Base-by-base conservation (phyloP, 257 asterid species). In the Osmanthus fragrans region DNA sequence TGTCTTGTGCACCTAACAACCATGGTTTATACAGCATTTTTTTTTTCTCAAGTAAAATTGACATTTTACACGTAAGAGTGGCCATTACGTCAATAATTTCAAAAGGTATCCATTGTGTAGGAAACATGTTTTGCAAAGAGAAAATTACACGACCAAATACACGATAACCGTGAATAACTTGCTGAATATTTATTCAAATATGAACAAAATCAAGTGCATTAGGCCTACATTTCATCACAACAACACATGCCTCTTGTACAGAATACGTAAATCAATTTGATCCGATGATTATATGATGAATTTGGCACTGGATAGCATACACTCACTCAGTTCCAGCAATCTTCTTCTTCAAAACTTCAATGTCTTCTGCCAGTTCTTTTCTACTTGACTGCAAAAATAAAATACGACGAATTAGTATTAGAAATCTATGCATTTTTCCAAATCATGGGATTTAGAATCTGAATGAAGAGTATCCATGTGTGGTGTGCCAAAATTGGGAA, bases 281-380 rank as follows among this genome's bases (percentile, higher is more conserved):
- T 73, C 82, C 82, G 16, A 60, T 7, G 51, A 42, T 42, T 13
- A 19, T 32, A 67, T 76, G 69, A 83, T 56, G 33, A 67, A 70
- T n/a, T 19, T 37, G 34, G 67, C 51, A 21, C 25, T 34, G 70
- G 72, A 45, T 65, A 51, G 37, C 54, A n/a, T 69, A 74, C 77
- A 51, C 78, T 82, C 80, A 95, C 75, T 92, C 97, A 30, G 90
- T 81, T 83, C 97, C 99, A 27, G 96, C 89, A 79, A 93, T 86
- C 92, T 90, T 93, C 92, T 90, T 93, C 93, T 96, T 96, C 76
- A 93, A 30, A 15, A 85, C 79, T 87, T 96, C 99, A 37, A 93
- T 86, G 71, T 96, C 99, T 58, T 89, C 42, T 27, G 89, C 92
- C 87, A 96, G 77, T 77, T 96, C 98, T 84, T 93, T 96, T 80